Percentiles rank a stretch among this genome's conserved stretches.
Evolutionary conservation across 495 filamentous ascomycete species (phyloP).

Genomic region (Penicillium subrubescens): DNA sequence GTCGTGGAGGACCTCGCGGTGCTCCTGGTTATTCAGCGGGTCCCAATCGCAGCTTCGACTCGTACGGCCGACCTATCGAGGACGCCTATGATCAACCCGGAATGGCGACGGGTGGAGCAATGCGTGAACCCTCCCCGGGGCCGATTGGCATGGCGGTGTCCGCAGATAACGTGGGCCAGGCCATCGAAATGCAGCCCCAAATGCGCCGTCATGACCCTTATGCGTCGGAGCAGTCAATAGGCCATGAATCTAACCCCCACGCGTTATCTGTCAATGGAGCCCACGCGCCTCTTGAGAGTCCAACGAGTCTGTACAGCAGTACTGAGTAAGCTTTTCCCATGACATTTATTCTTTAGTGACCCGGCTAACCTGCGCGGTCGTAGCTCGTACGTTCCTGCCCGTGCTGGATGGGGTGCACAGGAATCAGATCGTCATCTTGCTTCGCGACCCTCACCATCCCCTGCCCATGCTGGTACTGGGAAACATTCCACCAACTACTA

Average conservation of each 20-base stretch:
- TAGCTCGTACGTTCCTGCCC: slow-evolving; percentile 65
- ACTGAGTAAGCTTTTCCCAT: slow-evolving; percentile 64
- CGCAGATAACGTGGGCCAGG: slow-evolving; percentile 63
- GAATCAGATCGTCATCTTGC: slow-evolving; percentile 23
- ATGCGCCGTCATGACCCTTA: slow-evolving; percentile 40
- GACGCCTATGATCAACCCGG: slow-evolving; percentile 36
- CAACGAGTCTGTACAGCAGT: slow-evolving; percentile 68
- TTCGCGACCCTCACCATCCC: slow-evolving; percentile 14
- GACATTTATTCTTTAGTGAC: background rate
- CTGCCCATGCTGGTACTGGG: slow-evolving; percentile 7
- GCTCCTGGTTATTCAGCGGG: slow-evolving; percentile 48
- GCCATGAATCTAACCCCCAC: slow-evolving; percentile 65
- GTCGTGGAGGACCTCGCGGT: slow-evolving; percentile 54
- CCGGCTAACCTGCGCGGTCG: slow-evolving; percentile 28
- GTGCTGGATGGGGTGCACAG: slow-evolving; percentile 45
- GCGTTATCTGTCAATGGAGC: slow-evolving; percentile 34
- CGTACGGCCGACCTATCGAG: slow-evolving; percentile 29
- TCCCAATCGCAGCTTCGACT: slow-evolving; percentile 27
- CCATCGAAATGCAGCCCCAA: slow-evolving; percentile 76
- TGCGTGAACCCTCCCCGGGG: slow-evolving; percentile 56
- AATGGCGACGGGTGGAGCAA: slow-evolving; percentile 29
- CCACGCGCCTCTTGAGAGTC: slow-evolving; percentile 49
- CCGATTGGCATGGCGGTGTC: slow-evolving; percentile 58
- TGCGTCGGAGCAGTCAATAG: slow-evolving; percentile 60
- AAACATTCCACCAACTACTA: slow-evolving; percentile 63